Evolutionary conservation across 2,329 filamentous ascomycete species (phyloP).

Genomic region (Colletotrichum echinochloae): DNA sequence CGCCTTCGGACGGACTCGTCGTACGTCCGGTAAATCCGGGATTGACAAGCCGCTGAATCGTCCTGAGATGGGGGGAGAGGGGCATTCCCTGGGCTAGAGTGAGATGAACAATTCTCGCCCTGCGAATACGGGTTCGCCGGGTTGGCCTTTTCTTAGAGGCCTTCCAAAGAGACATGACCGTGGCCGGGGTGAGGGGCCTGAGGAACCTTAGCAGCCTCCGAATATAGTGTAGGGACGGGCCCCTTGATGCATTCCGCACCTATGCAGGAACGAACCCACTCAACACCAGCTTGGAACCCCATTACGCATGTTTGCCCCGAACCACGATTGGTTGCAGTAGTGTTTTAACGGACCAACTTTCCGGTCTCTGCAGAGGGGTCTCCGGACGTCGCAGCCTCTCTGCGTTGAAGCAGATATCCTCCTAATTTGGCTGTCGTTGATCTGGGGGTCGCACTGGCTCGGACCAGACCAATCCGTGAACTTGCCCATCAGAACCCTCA

Average conservation of each 20-base stretch:
- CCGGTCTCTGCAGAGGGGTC: neutral
- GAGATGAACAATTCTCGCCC: neutral
- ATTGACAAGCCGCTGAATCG: neutral
- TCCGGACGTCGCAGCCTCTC: constrained; percentile 1
- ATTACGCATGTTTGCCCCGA: neutral
- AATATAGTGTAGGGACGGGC: constrained; percentile 32
- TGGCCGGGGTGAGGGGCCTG: neutral
- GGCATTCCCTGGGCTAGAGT: neutral
- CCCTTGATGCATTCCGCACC: constrained; percentile 31
- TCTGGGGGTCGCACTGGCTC: constrained; percentile 6
- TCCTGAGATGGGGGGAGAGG: constrained; percentile 9
- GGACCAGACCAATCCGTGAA: constrained; percentile 16
- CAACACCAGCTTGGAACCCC: constrained; percentile 14
- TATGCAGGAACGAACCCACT: constrained; percentile 33
- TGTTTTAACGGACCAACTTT: neutral
- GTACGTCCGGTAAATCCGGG: constrained; percentile 5
- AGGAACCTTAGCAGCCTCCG: constrained; percentile 21
- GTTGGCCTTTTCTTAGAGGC: neutral
- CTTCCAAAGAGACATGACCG: neutral
- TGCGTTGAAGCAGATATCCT: constrained; percentile 9
- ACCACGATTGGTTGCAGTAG: neutral
- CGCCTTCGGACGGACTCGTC: neutral
- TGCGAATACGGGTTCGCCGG: neutral
- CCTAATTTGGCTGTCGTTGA: constrained; percentile 1
- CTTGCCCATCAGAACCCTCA: neutral